phyloP scores from a whole-genome alignment of 352 stramenopile genomes.

The Phytophthora ohioensis region DNA sequence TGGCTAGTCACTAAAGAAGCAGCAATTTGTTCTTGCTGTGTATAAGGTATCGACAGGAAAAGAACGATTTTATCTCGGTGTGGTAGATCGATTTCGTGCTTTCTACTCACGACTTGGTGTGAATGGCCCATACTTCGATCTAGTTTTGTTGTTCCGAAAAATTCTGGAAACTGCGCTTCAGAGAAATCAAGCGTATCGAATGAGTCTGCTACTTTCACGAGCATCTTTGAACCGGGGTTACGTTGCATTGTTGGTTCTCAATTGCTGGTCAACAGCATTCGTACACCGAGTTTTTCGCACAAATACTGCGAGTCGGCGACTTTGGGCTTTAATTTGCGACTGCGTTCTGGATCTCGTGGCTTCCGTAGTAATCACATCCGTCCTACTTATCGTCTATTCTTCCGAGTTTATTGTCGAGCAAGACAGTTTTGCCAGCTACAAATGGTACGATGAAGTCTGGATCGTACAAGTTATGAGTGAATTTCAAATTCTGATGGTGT shows the following conservation, averaged over 20 bases:
- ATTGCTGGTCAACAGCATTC: conserved; percentile 37
- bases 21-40: conserved; percentile 3
- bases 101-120: conserved; percentile 8
- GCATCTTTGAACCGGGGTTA: conserved; percentile 29
- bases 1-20: conserved; percentile 13
- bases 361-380: conserved; percentile 31
- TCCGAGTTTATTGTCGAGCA: conserved; percentile 13
- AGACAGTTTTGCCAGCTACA: not conserved
- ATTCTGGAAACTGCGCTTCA: conserved; percentile 37
- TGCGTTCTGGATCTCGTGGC: conserved; percentile 34
- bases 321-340: conserved; percentile 26
- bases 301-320: not conserved
- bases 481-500: conserved; percentile 46
- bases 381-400: conserved; percentile 21
- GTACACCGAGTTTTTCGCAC: conserved; percentile 14
- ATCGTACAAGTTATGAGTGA: conserved; percentile 33
- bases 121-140: conserved; percentile 31
- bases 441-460: conserved; percentile 26
- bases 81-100: not conserved
- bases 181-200: conserved; percentile 34
- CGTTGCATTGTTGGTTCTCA: conserved; percentile 33
- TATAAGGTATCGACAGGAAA: not conserved
- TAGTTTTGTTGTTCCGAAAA: conserved; percentile 28
- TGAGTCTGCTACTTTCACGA: conserved; percentile 40
- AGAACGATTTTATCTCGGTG: not conserved